Evolutionary conservation across 495 filamentous ascomycete species (phyloP).

Genomic region (Hypoxylon trugodes): DNA sequence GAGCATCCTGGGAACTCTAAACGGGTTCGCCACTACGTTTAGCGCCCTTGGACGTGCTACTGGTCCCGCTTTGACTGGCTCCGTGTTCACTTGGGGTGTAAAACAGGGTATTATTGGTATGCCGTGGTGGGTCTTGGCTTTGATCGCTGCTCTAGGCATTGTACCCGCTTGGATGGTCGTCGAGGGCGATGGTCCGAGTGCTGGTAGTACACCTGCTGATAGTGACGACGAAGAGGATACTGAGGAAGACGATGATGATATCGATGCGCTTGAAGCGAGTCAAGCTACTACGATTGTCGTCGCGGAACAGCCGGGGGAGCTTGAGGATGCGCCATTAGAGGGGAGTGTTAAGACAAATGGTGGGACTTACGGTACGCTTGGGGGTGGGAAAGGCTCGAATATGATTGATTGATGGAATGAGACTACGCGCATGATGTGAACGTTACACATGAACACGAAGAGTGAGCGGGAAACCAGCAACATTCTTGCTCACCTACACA

Average conservation of each 20-base stretch:
- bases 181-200: slow-evolving; percentile 78
- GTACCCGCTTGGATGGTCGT: slow-evolving; percentile 74
- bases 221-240: slow-evolving; percentile 51
- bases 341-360: neutral
- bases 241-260: slow-evolving; percentile 22
- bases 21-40: slow-evolving; percentile 84
- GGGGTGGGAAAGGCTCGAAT: neutral
- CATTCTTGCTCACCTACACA: too few relatives aligned
- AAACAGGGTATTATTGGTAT: slow-evolving; percentile 74
- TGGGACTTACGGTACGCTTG: slow-evolving; percentile 19
- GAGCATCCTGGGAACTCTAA: slow-evolving; percentile 83
- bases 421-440: neutral
- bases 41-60: slow-evolving; percentile 78
- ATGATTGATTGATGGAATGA: neutral
- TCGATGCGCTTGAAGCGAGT: slow-evolving; percentile 17
- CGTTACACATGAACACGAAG: too few relatives aligned
- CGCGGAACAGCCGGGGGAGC: neutral
- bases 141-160: slow-evolving; percentile 66
- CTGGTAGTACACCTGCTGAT: slow-evolving; percentile 37
- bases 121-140: slow-evolving; percentile 79
- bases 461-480: too few relatives aligned
- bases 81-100: slow-evolving; percentile 74
- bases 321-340: neutral
- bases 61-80: slow-evolving; percentile 75
- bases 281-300: slow-evolving; percentile 7